A percentile compares a stretch with the other conserved stretches of the same genome.
These are phyloP conservation scores for Vitis amurensis DNA, from an alignment of 164 flowering plant genomes.

Conservation along the genomic window DNA sequence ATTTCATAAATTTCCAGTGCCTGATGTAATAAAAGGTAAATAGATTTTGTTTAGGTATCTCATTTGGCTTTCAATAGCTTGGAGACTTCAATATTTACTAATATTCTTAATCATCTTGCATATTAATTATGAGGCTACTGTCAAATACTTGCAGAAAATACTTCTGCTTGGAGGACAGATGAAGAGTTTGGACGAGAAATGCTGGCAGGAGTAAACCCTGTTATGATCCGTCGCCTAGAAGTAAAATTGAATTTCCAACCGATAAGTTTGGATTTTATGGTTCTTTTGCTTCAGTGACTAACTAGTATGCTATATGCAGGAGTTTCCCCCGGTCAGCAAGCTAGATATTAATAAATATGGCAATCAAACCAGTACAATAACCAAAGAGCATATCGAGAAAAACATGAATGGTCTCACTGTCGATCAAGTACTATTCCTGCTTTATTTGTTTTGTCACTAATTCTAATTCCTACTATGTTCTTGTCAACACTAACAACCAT, in stretches of 20 bases:
- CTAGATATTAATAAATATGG: constrained; percentile 67
- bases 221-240: constrained; percentile 58
- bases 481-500: neutral
- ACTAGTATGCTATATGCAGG: constrained; percentile 36
- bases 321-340: constrained; percentile 81
- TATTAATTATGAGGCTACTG: neutral
- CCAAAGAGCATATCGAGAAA: constrained; percentile 49
- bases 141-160: constrained; percentile 48
- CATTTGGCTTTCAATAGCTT: neutral
- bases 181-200: constrained; percentile 91
- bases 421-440: constrained; percentile 40
- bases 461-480: neutral
- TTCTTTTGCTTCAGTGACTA: neutral
- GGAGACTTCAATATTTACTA: neutral
- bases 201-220: constrained; percentile 95
- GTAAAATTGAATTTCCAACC: constrained; percentile 32
- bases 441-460: neutral
- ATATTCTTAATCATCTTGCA: neutral
- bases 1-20: constrained; percentile 68
- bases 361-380: constrained; percentile 61
- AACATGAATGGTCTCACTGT: constrained; percentile 64
- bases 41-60: neutral
- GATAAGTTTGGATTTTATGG: neutral
- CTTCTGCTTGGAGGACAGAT: constrained; percentile 88
- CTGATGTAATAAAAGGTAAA: constrained; percentile 72